phyloP scores from a whole-genome alignment of 495 filamentous ascomycete genomes.

The Annulohypoxylon stygium region DNA sequence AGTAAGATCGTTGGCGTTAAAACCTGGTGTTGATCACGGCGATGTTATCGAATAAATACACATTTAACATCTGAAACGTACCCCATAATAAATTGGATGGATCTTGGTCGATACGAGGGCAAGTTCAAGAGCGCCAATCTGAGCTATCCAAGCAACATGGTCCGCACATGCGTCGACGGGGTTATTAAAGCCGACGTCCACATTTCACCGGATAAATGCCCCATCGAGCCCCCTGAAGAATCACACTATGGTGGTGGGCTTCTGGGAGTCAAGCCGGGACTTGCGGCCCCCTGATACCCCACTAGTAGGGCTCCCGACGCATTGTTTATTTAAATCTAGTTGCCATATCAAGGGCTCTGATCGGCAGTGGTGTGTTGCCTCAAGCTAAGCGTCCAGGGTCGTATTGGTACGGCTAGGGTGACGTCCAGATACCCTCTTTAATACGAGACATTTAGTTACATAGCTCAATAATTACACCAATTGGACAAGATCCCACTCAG shows the following conservation, averaged over 20 bases:
- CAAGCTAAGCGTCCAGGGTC: slow-evolving; percentile 12
- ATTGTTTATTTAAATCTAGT: background rate
- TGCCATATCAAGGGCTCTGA: slow-evolving; percentile 17
- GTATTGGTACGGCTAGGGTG: slow-evolving; percentile 32
- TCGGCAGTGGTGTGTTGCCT: slow-evolving; percentile 11
- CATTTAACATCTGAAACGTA: background rate
- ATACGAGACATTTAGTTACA: slow-evolving; percentile 9
- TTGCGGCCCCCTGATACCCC: background rate
- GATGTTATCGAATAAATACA: slow-evolving; percentile 18
- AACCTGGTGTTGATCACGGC: slow-evolving; percentile 7
- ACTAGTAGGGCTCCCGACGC: background rate
- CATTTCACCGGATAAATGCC: slow-evolving; percentile 36
- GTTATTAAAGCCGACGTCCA: slow-evolving; percentile 13
- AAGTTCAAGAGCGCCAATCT: slow-evolving; percentile 1
- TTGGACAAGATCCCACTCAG: background rate
- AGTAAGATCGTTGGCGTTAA: background rate
- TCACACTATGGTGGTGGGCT: slow-evolving; percentile 5
- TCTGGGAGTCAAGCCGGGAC: slow-evolving; percentile 9
- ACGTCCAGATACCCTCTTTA: background rate
- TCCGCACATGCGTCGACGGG: slow-evolving; percentile 14
- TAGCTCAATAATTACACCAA: slow-evolving; percentile 13
- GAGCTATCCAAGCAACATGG: slow-evolving; percentile 5
- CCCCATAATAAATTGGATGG: slow-evolving; percentile 6
- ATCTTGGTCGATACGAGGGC: slow-evolving; percentile 1
- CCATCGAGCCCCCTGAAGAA: slow-evolving; percentile 6